These are phyloP conservation scores for Corylus heterophylla DNA, from an alignment of 306 rosid species.

Conservation along the genomic window DNA sequence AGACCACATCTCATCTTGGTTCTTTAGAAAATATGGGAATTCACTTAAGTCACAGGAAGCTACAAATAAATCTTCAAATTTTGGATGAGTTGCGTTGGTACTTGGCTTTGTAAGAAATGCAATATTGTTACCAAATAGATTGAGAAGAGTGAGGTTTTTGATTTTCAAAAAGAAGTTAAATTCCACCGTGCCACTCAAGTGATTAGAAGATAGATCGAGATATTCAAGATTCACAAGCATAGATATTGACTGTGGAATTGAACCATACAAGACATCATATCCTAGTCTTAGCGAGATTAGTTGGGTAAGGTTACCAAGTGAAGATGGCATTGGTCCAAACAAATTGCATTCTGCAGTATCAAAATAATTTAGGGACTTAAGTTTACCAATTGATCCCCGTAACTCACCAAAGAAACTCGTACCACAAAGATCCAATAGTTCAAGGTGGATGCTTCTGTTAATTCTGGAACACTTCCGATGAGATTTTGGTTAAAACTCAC, in stretches of 20 bases:
- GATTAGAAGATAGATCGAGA: accelerated
- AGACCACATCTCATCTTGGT: neutral
- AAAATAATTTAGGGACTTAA: accelerated
- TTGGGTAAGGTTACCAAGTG: constrained; percentile 8
- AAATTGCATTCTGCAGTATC: accelerated
- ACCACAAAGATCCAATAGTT: accelerated
- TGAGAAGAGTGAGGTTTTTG: neutral
- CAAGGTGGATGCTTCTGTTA: neutral
- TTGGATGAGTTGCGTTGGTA: neutral
- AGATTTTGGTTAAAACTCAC: neutral
- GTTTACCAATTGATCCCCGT: neutral
- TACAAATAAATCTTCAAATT: neutral
- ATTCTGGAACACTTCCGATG: neutral
- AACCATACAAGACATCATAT: accelerated
- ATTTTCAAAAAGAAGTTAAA: neutral
- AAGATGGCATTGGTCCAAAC: constrained; percentile 4
- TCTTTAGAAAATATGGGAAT: constrained; percentile 5
- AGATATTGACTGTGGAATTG: constrained; percentile 8
- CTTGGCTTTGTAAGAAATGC: neutral
- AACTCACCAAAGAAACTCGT: neutral
- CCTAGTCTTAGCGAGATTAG: accelerated
- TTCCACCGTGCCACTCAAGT: neutral
- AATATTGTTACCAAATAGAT: neutral
- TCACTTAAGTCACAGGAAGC: neutral
- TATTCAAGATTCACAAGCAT: neutral